Conservation (phyloP, 2,329 filamentous ascomycete genomes). For the Diaporthe nobilis region DNA sequence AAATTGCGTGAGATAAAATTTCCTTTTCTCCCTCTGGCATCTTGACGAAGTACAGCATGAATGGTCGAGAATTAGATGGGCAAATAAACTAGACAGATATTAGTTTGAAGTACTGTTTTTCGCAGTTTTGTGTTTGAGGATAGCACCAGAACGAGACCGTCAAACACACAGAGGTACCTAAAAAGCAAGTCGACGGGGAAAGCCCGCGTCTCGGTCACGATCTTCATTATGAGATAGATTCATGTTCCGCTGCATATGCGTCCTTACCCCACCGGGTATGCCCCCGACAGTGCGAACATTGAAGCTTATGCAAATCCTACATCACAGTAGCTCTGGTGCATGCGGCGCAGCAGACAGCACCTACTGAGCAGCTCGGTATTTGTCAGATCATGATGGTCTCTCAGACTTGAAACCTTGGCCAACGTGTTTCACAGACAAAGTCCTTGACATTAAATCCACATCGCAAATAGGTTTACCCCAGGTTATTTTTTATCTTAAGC, state of each 20-base stretch:
- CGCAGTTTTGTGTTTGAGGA: neutral
- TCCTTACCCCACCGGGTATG: neutral
- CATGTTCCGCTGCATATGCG: neutral
- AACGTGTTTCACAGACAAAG: too few species aligned
- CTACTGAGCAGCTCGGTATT: neutral
- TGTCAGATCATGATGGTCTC: neutral
- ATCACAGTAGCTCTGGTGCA: neutral
- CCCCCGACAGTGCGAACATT: neutral
- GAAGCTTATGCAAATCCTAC: neutral
- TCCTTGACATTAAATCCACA: accelerated
- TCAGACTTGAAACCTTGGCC: too few species aligned
- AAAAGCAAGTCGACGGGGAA: neutral
- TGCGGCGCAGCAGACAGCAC: neutral
- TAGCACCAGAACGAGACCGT: neutral
- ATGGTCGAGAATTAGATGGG: neutral
- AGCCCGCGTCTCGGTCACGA: neutral
- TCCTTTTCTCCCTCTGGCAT: neutral
- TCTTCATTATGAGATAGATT: neutral
- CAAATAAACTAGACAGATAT: neutral
- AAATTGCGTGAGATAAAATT: neutral
- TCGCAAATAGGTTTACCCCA: too few species aligned
- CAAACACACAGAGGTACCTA: too few species aligned
- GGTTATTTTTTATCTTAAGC: too few species aligned
- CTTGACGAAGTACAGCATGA: neutral
- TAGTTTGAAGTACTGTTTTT: neutral